Conservation (phyloP, 78 protist genomes). For the Dictyostelium brefeldianum region DNA sequence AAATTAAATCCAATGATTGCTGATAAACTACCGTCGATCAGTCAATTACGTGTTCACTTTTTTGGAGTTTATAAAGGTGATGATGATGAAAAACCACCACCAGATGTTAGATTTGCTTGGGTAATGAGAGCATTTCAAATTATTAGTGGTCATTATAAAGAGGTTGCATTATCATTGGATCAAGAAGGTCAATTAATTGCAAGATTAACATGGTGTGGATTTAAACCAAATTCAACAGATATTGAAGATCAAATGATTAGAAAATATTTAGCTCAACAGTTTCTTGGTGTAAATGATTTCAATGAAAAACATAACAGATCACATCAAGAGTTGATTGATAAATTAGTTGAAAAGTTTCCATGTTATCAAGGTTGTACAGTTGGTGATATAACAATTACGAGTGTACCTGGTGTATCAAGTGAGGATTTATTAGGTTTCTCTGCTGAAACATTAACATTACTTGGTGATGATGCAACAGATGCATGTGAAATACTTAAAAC, state of each 20-base stretch:
- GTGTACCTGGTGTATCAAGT: constrained; percentile 72
- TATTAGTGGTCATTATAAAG: constrained; percentile 63
- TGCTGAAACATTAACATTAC: constrained; percentile 56
- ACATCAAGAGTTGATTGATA: constrained; percentile 11
- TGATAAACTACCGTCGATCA: constrained; percentile 3
- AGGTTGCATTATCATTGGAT: constrained; percentile 76
- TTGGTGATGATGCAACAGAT: constrained; percentile 59
- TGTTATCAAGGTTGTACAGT: constrained; percentile 36
- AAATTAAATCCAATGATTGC: constrained; percentile 46
- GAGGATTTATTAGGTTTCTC: constrained; percentile 67
- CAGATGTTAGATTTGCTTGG: constrained; percentile 82
- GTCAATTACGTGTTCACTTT: constrained; percentile 33
- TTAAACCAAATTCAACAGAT: constrained; percentile 34
- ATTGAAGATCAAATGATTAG: constrained; percentile 16
- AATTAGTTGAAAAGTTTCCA: constrained; percentile 27
- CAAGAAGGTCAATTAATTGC: constrained; percentile 81
- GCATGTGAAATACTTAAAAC: constrained; percentile 24
- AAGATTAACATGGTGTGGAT: constrained; percentile 53
- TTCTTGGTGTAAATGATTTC: constrained; percentile 23
- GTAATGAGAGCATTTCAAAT: constrained; percentile 77
- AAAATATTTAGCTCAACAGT: constrained; percentile 44
- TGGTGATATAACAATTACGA: constrained; percentile 79
- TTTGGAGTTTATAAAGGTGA: constrained; percentile 85
- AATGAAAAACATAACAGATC: background rate
- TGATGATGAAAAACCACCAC: constrained; percentile 78